Conservation (phyloP, 2,329 filamentous ascomycete genomes). For the Coniochaeta sp. region DNA sequence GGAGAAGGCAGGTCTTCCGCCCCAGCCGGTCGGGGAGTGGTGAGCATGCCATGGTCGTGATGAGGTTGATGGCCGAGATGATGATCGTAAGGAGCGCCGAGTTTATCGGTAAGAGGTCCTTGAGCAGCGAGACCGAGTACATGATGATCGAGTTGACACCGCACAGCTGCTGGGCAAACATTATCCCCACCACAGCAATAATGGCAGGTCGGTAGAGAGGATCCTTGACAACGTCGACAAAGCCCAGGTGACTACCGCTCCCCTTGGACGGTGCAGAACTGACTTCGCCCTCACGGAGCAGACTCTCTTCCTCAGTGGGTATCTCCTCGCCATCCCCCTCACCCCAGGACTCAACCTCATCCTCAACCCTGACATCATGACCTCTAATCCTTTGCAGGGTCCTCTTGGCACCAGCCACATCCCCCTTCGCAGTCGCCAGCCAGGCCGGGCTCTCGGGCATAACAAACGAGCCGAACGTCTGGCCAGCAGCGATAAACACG, state of each 20-base stretch:
- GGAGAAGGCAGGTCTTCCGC: slow-evolving; percentile 75
- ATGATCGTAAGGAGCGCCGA: slow-evolving; percentile 80
- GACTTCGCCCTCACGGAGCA: slow-evolving; percentile 40
- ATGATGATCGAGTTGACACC: slow-evolving; percentile 97
- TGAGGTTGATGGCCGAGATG: slow-evolving; percentile 79
- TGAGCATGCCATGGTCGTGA: slow-evolving; percentile 74
- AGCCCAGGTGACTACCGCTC: slow-evolving; percentile 39
- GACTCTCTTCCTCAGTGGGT: slow-evolving; percentile 60
- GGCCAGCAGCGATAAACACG: slow-evolving; percentile 57
- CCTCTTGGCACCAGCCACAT: slow-evolving; percentile 52
- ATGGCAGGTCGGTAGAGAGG: slow-evolving; percentile 65
- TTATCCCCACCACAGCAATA: slow-evolving; percentile 79
- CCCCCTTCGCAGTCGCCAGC: slow-evolving; percentile 61
- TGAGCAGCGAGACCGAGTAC: slow-evolving; percentile 90
- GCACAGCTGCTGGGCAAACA: slow-evolving; percentile 87
- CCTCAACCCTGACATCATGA: slow-evolving; percentile 57
- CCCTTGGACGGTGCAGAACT: neutral
- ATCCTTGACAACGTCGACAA: slow-evolving; percentile 60
- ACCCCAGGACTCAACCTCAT: slow-evolving; percentile 63
- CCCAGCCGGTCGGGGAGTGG: slow-evolving; percentile 83
- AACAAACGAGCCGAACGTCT: slow-evolving; percentile 65
- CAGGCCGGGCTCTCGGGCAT: slow-evolving; percentile 85
- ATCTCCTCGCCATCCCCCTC: slow-evolving; percentile 32
- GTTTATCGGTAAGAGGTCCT: slow-evolving; percentile 71
- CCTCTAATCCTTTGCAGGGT: slow-evolving; percentile 74